These are phyloP conservation scores for Ceratocystis cacaofunesta DNA, from an alignment of 2,329 filamentous ascomycete genomes.

Conservation along the genomic window DNA sequence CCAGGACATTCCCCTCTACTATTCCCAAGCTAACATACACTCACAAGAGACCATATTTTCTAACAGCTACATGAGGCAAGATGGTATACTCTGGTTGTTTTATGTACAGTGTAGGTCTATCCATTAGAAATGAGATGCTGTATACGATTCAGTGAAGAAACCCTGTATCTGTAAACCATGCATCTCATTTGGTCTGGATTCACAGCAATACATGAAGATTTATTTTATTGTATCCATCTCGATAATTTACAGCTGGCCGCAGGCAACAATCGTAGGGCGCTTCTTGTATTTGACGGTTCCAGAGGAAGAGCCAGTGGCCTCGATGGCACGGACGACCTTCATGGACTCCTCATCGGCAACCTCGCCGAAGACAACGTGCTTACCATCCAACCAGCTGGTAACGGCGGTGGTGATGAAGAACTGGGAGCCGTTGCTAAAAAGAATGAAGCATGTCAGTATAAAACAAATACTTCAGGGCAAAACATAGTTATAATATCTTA, in stretches of 20 bases:
- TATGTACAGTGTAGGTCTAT: no score
- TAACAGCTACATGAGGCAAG: background rate
- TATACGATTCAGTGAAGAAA: no score
- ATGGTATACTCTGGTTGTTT: no score
- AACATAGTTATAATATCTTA: slow-evolving; percentile 26
- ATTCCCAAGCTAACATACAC: background rate
- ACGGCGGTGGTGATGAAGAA: slow-evolving; percentile 94
- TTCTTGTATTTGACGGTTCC: slow-evolving; percentile 42
- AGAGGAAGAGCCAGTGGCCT: slow-evolving; percentile 42
- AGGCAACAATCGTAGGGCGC: slow-evolving; percentile 43
- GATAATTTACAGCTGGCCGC: slow-evolving; percentile 27
- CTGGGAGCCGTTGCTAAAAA: slow-evolving; percentile 81
- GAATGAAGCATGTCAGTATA: slow-evolving; percentile 20
- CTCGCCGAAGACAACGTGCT: slow-evolving; percentile 75
- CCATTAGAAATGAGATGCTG: no score
- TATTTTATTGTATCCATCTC: background rate
- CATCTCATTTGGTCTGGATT: background rate
- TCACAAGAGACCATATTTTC: background rate
- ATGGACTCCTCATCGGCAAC: slow-evolving; percentile 39
- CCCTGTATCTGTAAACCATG: background rate
- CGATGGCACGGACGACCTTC: slow-evolving; percentile 43
- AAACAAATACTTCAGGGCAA: background rate
- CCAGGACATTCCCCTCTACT: no score
- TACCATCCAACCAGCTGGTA: slow-evolving; percentile 71
- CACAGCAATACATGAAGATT: background rate